Percentiles rank a stretch among this genome's conserved stretches.
These are phyloP conservation scores for Cylindrotheca fusiformis DNA, from an alignment of 108 stramenopile species.

Conservation along the genomic window DNA sequence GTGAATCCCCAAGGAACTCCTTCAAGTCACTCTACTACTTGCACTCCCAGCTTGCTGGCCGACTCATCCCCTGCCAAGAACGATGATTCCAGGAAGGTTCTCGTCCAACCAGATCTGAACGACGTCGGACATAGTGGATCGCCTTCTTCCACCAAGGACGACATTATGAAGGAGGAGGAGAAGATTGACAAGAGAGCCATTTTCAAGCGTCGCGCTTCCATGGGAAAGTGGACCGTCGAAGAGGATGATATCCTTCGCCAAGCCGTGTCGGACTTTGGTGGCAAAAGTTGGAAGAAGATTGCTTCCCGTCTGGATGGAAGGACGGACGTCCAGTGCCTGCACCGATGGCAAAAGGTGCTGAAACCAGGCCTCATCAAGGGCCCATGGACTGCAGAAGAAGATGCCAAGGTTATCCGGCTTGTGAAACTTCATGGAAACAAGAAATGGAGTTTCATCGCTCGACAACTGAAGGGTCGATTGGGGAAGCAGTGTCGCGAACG, in stretches of 20 bases:
- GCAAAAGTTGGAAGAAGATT: slow-evolving; percentile 97
- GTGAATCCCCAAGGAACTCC: not conserved
- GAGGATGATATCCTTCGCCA: slow-evolving; percentile 76
- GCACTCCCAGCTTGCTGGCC: slow-evolving; percentile 10
- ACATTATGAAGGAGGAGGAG: not conserved
- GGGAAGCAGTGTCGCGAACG: slow-evolving; percentile 99
- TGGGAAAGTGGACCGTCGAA: slow-evolving; percentile 85
- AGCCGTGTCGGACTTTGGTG: slow-evolving; percentile 81
- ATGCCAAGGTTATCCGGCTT: slow-evolving; percentile 68
- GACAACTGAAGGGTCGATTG: slow-evolving; percentile 87
- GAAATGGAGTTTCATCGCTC: slow-evolving; percentile 92
- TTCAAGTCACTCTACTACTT: slow-evolving; percentile 20
- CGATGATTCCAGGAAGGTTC: not conserved
- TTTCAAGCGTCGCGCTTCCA: slow-evolving; percentile 77
- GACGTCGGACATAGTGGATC: slow-evolving; percentile 6
- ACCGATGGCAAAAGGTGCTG: slow-evolving; percentile 99
- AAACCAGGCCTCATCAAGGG: slow-evolving; percentile 97
- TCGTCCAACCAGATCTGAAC: slow-evolving; percentile 14
- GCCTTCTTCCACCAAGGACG: slow-evolving; percentile 5
- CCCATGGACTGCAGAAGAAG: slow-evolving; percentile 96
- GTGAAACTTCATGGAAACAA: slow-evolving; percentile 82
- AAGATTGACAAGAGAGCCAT: slow-evolving; percentile 18
- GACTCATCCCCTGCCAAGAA: slow-evolving; percentile 2
- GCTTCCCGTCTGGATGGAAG: slow-evolving; percentile 73
- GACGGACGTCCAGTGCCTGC: slow-evolving; percentile 95